These are phyloP conservation scores for Magnolia kwangsiensis DNA, from an alignment of 164 flowering plant genomes.

Conservation along the genomic window DNA sequence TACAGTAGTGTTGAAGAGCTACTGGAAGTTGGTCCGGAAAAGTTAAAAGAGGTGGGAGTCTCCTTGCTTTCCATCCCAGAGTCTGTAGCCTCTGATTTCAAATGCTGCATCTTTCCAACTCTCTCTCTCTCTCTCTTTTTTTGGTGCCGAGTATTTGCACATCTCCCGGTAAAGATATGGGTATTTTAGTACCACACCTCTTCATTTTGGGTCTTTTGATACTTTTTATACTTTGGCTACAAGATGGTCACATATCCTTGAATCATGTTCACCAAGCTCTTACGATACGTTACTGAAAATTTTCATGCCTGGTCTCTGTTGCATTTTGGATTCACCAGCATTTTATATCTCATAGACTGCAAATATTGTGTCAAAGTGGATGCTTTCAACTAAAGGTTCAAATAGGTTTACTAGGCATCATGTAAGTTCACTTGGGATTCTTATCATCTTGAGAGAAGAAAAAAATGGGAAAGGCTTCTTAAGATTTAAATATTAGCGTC, in stretches of 20 bases:
- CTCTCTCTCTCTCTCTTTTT: background rate
- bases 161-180: background rate
- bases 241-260: background rate
- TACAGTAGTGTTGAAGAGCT: conserved; percentile 79
- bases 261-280: no score
- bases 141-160: background rate
- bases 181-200: background rate
- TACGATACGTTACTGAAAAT: no score
- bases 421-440: no score
- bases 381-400: no score
- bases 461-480: no score
- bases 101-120: background rate
- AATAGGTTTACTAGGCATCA: no score
- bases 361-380: no score
- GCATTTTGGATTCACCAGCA: no score
- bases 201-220: background rate
- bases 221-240: background rate
- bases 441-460: no score
- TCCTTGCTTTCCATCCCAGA: background rate
- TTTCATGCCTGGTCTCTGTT: no score
- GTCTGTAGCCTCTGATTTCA: background rate
- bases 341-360: no score
- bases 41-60: conserved; percentile 75
- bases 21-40: conserved; percentile 76
- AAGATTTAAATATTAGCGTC: no score